Evolutionary conservation across 352 stramenopile genomes (phyloP).

Genomic region (Achlya hypogyna): DNA sequence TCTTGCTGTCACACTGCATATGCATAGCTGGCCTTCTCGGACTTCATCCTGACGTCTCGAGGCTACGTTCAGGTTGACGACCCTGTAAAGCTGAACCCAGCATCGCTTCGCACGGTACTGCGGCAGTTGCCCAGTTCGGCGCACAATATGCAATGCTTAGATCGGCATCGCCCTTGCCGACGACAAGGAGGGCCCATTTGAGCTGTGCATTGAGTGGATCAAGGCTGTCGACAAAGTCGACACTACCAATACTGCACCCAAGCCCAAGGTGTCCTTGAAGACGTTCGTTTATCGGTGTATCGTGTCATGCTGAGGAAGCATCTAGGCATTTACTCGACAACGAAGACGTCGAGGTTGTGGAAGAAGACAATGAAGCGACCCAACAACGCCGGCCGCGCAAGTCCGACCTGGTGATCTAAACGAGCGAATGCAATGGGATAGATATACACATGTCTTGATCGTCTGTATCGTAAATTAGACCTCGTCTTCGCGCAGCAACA

Average conservation of each 20-base stretch:
- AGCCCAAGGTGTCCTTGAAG: constrained; percentile 26
- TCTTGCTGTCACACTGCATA: neutral
- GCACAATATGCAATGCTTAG: constrained; percentile 22
- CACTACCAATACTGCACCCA: constrained; percentile 27
- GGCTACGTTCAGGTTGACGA: constrained; percentile 78
- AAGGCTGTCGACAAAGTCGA: constrained; percentile 65
- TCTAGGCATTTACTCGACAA: constrained; percentile 7
- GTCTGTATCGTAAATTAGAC: constrained; percentile 37
- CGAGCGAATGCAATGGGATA: neutral
- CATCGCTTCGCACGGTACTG: constrained; percentile 64
- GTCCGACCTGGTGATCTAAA: constrained; percentile 5
- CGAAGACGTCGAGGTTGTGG: constrained; percentile 23
- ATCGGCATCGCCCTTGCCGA: constrained; percentile 79
- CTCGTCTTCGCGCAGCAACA: constrained; percentile 90
- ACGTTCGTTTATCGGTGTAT: neutral
- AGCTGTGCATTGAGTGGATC: constrained; percentile 79
- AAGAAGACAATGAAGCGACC: neutral
- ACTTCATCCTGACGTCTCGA: constrained; percentile 77
- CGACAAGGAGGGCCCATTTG: constrained; percentile 78
- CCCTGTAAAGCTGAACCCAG: constrained; percentile 55
- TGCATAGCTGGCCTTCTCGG: constrained; percentile 51
- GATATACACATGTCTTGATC: neutral
- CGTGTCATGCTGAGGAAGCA: constrained; percentile 11
- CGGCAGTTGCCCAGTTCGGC: neutral
- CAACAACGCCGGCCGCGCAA: neutral